Evolutionary conservation across 257 asterid genomes (phyloP), one percentile per base, ranked within the genome.

Genomic region (Mentha longifolia): DNA sequence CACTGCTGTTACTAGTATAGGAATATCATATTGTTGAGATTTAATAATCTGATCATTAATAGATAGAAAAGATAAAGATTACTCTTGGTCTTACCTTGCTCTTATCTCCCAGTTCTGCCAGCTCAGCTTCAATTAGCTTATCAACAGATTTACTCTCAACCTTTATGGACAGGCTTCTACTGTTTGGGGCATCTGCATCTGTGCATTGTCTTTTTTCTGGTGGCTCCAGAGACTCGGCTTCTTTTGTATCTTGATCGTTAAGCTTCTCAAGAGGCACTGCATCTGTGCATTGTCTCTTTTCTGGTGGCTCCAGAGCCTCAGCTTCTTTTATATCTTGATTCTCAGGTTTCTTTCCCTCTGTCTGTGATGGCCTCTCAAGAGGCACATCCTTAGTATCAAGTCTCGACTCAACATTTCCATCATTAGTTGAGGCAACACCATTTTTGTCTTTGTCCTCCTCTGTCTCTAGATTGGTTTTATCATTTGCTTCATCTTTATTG

Each of bases 71-170:
- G 42, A n/a, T 25, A 54, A 51, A 25, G 37, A 47, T 51, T 37
- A 61, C 43, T 19, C 47, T 61, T 22, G 31, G 39, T 72, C 88
- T 80, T 72, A 88, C 99, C 96, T 91, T 94, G 82, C 84, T 84
- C 84, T 70, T 91, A 84, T 94, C 95, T 66, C 90, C 93, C 78
- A 94, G 77, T 78, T 91, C 96, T 6, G 96, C 97, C 39, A 94
- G 84, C 87, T 94, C 99, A 3, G 77, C 96, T 72, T 94, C 99
- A 67, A 94, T 94, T 61, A 87, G 70, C 82, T 85, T 74, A 76
- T 94, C 99, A 67, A 94, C 81, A 30, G 99, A 91, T 78, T 85
- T 84, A 59, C 74, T 78, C 74, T 85, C 91, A 0, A 57, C 65
- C 76, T 75, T 86, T 41, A 70, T 56, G 37, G 85, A 4, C 31